Conservation (phyloP, 2,329 filamentous ascomycete species). For the Amesomyces nigricolor region DNA sequence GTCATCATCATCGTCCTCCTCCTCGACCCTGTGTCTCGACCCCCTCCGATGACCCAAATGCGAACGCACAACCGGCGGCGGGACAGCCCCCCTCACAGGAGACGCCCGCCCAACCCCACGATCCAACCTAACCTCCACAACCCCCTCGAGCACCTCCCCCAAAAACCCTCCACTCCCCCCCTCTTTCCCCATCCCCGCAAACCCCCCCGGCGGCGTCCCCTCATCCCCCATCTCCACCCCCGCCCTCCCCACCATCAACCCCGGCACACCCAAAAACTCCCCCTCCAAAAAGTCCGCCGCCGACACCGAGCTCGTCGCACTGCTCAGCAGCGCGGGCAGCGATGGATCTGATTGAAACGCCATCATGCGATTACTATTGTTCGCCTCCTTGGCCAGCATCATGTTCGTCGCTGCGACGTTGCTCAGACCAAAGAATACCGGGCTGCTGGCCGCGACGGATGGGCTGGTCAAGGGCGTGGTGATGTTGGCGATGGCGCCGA, state of each 20-base stretch:
- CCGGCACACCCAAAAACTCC: conserved; percentile 51
- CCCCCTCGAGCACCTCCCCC: conserved; percentile 28
- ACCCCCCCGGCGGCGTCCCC: conserved; percentile 45
- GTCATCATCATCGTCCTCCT: conserved; percentile 43
- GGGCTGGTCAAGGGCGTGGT: conserved; percentile 51
- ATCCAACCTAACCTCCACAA: conserved; percentile 16
- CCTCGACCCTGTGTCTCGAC: conserved; percentile 12
- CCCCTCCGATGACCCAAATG: background rate
- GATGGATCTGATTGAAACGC: conserved; percentile 59
- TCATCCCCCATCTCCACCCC: conserved; percentile 49
- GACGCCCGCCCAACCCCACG: too few relatives aligned
- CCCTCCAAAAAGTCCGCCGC: conserved; percentile 50
- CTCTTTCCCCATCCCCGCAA: too few relatives aligned
- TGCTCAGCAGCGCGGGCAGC: conserved; percentile 56
- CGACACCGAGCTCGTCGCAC: conserved; percentile 55
- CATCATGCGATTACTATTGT: conserved; percentile 39
- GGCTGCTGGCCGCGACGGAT: conserved; percentile 47
- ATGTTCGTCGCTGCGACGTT: conserved; percentile 10
- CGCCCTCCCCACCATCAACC: conserved; percentile 38
- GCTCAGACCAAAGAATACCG: conserved; percentile 34
- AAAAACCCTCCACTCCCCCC: conserved; percentile 32
- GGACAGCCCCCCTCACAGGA: too few relatives aligned
- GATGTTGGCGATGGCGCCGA: conserved; percentile 42
- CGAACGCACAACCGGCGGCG: too few relatives aligned
- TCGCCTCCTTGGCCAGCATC: conserved; percentile 36